Evolutionary conservation across 768 basidiomycete genomes (phyloP).

Genomic region (Tylopilus intermedius): DNA sequence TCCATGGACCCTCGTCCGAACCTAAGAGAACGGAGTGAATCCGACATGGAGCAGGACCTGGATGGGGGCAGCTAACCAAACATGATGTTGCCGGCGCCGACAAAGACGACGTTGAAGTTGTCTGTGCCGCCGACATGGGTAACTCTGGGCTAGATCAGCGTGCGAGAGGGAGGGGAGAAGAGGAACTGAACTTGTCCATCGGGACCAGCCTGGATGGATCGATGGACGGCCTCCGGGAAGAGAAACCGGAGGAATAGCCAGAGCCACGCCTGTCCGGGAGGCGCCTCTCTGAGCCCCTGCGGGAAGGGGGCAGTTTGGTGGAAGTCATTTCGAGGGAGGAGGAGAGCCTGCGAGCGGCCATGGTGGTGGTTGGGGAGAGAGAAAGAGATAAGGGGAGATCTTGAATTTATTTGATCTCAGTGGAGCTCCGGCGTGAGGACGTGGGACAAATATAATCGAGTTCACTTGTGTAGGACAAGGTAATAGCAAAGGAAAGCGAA

Average conservation of each 20-base stretch:
- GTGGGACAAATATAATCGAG: slow-evolving; percentile 3
- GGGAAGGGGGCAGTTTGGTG: slow-evolving; percentile 31
- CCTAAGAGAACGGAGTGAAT: slow-evolving; percentile 39
- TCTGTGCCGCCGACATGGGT: slow-evolving; percentile 54
- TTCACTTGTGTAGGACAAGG: neutral
- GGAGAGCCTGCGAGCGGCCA: slow-evolving; percentile 20
- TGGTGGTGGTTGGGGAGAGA: slow-evolving; percentile 15
- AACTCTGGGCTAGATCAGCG: slow-evolving; percentile 33
- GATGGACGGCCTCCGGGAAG: slow-evolving; percentile 67
- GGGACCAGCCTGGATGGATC: slow-evolving; percentile 72
- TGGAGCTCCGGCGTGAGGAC: neutral
- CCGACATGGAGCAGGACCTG: neutral
- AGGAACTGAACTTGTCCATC: slow-evolving; percentile 65
- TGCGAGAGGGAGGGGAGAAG: neutral
- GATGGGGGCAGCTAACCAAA: slow-evolving; percentile 56
- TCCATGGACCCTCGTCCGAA: slow-evolving; percentile 87
- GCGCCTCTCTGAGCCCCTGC: slow-evolving; percentile 44
- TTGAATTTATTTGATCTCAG: slow-evolving; percentile 15
- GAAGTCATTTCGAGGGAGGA: slow-evolving; percentile 31
- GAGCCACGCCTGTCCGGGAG: slow-evolving; percentile 46
- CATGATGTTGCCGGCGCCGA: slow-evolving; percentile 98
- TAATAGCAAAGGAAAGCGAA: slow-evolving; percentile 10
- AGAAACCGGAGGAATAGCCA: slow-evolving; percentile 37
- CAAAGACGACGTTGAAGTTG: slow-evolving; percentile 89
- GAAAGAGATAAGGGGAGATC: neutral